Evolutionary conservation across 129 eudicot species (phyloP).

Genomic region (Escallonia rubra): DNA sequence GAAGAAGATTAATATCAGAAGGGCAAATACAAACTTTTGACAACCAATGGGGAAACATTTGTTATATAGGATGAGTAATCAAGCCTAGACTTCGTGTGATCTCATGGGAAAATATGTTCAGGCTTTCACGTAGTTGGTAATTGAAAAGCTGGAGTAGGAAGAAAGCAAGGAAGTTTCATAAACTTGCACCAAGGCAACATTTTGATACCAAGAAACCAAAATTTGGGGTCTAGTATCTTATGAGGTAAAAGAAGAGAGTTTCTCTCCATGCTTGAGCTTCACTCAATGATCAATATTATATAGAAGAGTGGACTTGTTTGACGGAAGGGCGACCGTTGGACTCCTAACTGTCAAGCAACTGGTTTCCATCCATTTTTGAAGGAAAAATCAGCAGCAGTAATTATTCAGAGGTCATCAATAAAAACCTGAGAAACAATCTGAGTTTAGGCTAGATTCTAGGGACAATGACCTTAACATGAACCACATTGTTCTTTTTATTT

Average conservation of each 20-base stretch:
- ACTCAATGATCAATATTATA: not conserved
- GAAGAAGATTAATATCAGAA: not conserved
- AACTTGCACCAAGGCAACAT: not conserved
- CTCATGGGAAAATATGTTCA: not conserved
- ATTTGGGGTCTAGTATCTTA: not conserved
- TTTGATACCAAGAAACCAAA: not conserved
- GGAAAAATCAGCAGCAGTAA: not conserved
- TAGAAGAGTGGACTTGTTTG: conserved; percentile 11
- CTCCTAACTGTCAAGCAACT: conserved; percentile 31
- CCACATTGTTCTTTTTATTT: too few relatives aligned
- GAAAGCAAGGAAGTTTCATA: conserved; percentile 9
- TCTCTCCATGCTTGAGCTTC: conserved; percentile 5
- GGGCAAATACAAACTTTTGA: not conserved
- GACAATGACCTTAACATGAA: too few relatives aligned
- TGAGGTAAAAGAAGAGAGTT: conserved; percentile 17
- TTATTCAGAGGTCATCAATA: not conserved
- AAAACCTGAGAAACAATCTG: not conserved
- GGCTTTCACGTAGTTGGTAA: not conserved
- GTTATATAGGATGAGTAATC: not conserved
- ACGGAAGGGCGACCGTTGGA: conserved; percentile 15
- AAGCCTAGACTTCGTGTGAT: not conserved
- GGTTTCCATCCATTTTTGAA: conserved; percentile 18
- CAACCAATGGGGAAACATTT: not conserved
- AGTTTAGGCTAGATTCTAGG: too few relatives aligned
- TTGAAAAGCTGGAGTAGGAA: conserved; percentile 8